Conservation (phyloP, 1,284 basidiomycete genomes). For the Microbotryum violaceum region DNA sequence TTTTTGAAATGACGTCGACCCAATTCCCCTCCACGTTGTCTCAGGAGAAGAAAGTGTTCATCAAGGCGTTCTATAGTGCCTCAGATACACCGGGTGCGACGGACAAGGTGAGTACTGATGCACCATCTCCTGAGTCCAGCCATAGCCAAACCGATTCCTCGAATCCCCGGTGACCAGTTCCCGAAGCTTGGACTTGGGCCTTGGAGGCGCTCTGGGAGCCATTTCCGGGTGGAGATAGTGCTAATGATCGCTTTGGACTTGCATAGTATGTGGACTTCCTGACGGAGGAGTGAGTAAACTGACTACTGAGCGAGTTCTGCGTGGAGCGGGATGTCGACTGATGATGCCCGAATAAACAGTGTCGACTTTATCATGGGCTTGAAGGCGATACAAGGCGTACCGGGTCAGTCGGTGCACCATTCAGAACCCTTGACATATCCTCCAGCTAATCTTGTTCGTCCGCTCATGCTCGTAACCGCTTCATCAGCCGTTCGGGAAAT, state of each 20-base stretch:
- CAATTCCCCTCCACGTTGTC: no score
- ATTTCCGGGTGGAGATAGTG: no score
- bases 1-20: no score
- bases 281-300: constrained; percentile 1
- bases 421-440: background rate
- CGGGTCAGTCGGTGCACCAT: background rate
- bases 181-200: background rate
- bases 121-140: background rate
- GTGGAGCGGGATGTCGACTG: background rate
- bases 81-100: background rate
- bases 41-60: background rate
- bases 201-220: background rate
- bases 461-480: background rate
- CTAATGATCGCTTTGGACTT: background rate
- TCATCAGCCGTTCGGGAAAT: constrained; percentile 18
- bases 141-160: background rate
- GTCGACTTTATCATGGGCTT: constrained; percentile 25
- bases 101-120: background rate
- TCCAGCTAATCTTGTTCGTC: background rate
- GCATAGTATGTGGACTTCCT: constrained; percentile 1
- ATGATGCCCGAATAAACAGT: background rate
- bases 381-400: constrained; percentile 6
- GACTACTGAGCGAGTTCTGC: background rate
- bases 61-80: background rate
- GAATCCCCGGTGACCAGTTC: background rate